Evolutionary conservation across 108 stramenopile species (phyloP).

Genomic region (Cyclotella distinguenda): DNA sequence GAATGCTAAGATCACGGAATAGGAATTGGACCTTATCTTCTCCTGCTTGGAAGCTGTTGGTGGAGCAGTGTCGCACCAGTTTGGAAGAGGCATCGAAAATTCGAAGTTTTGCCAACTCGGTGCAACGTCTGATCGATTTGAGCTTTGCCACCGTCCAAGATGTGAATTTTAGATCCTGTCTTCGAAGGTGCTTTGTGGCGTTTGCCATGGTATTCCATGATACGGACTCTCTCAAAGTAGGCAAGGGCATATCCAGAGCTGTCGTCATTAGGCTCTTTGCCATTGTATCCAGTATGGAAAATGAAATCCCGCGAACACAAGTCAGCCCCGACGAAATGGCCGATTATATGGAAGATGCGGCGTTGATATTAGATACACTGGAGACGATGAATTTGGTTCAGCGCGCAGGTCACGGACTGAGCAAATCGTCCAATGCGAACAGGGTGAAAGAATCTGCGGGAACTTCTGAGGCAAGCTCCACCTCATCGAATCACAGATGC

Average conservation of each 20-base stretch:
- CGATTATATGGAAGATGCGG: slow-evolving; percentile 40
- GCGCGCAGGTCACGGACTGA: slow-evolving; percentile 67
- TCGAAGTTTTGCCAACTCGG: slow-evolving; percentile 82
- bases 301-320: slow-evolving; percentile 10
- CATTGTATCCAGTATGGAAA: slow-evolving; percentile 56
- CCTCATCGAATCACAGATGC: slow-evolving; percentile 36
- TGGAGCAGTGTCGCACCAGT: slow-evolving; percentile 74
- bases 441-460: slow-evolving; percentile 23
- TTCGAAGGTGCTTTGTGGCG: slow-evolving; percentile 79
- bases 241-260: slow-evolving; percentile 77
- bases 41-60: slow-evolving; percentile 73
- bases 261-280: slow-evolving; percentile 73
- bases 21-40: slow-evolving; percentile 84
- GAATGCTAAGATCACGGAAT: slow-evolving; percentile 81
- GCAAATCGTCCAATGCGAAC: slow-evolving; percentile 33
- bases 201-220: slow-evolving; percentile 84
- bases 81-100: slow-evolving; percentile 83
- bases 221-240: slow-evolving; percentile 77
- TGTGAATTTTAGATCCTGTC: slow-evolving; percentile 50
- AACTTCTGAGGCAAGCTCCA: slow-evolving; percentile 6
- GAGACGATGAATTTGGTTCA: slow-evolving; percentile 83
- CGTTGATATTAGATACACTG: slow-evolving; percentile 58
- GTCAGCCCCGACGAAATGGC: slow-evolving; percentile 24
- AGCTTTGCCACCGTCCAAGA: slow-evolving; percentile 75
- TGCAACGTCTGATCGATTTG: slow-evolving; percentile 73